phyloP scores from a whole-genome alignment of 202 grass and related monocot genomes.

The Cymbopogon flexuosus region DNA sequence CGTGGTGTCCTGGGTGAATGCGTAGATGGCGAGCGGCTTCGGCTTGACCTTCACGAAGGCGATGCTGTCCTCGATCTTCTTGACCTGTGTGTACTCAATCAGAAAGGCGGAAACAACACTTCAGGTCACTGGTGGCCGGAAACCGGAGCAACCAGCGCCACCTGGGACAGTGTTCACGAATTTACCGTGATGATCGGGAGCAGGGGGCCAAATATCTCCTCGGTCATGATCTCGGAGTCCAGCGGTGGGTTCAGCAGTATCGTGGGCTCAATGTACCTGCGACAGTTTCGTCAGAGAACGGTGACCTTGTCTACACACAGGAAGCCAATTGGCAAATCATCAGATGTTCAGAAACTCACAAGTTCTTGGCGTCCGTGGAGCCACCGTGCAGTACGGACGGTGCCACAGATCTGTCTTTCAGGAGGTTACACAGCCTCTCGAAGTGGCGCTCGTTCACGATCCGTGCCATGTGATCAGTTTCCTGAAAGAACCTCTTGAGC shows the following conservation, averaged over 20 bases:
- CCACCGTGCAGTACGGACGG: constrained; percentile 66
- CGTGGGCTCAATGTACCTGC: constrained; percentile 83
- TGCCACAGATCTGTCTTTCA: constrained; percentile 53
- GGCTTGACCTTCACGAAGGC: constrained; percentile 55
- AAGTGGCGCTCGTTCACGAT: constrained; percentile 75
- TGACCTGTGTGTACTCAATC: constrained; percentile 32
- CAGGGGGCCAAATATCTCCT: constrained; percentile 89
- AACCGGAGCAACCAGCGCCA: not conserved
- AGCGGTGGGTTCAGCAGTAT: constrained; percentile 84
- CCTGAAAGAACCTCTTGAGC: constrained; percentile 46
- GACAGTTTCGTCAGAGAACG: not conserved
- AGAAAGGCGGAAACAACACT: not conserved
- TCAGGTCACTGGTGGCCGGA: not conserved
- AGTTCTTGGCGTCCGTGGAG: constrained; percentile 47
- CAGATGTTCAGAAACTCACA: constrained; percentile 32
- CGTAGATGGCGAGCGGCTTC: constrained; percentile 76
- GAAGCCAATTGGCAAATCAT: not conserved
- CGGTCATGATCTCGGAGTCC: constrained; percentile 81
- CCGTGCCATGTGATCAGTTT: constrained; percentile 33
- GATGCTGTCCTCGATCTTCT: constrained; percentile 88
- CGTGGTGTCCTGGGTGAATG: constrained; percentile 52
- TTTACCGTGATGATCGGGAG: constrained; percentile 88
- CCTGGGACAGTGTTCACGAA: not conserved
- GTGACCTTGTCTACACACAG: not conserved
- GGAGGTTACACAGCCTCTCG: constrained; percentile 46